A percentile compares a stretch with the other conserved stretches of the same genome.
phyloP scores from a whole-genome alignment of 257 asterid species.

The Haberlea rhodopensis region DNA sequence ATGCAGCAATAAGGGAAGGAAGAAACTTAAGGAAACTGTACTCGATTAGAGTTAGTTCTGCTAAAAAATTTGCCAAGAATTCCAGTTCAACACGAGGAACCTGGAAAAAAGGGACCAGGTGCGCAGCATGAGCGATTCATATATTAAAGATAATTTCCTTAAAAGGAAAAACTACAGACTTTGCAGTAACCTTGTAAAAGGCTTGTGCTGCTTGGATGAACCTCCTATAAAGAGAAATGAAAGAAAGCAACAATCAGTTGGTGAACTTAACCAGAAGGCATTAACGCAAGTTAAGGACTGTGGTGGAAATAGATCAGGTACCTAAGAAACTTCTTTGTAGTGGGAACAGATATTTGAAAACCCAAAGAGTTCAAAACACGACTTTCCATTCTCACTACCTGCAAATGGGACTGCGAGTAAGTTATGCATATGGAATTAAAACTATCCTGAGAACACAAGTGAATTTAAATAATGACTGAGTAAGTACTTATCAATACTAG shows the following conservation, averaged over 20 bases:
- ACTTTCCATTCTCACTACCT: constrained; percentile 89
- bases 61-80: constrained; percentile 83
- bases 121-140: constrained; percentile 7
- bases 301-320: constrained; percentile 22
- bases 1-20: constrained; percentile 88
- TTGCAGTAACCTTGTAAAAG: constrained; percentile 56
- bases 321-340: constrained; percentile 94
- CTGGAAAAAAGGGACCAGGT: constrained; percentile 36
- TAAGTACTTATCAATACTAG: not conserved
- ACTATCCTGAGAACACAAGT: constrained; percentile 8
- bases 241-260: constrained; percentile 14
- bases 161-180: constrained; percentile 12
- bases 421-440: constrained; percentile 11
- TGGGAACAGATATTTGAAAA: constrained; percentile 79
- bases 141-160: constrained; percentile 23
- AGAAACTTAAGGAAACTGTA: constrained; percentile 79
- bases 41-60: constrained; percentile 77
- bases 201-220: constrained; percentile 96
- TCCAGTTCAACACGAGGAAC: constrained; percentile 89
- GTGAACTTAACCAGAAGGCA: constrained; percentile 14
- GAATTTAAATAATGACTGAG: not conserved
- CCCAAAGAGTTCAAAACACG: constrained; percentile 58
- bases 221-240: constrained; percentile 56
- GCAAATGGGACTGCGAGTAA: constrained; percentile 31
- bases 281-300: constrained; percentile 4